Conservation (phyloP, 495 filamentous ascomycete genomes). For the Penicillium odoratum region DNA sequence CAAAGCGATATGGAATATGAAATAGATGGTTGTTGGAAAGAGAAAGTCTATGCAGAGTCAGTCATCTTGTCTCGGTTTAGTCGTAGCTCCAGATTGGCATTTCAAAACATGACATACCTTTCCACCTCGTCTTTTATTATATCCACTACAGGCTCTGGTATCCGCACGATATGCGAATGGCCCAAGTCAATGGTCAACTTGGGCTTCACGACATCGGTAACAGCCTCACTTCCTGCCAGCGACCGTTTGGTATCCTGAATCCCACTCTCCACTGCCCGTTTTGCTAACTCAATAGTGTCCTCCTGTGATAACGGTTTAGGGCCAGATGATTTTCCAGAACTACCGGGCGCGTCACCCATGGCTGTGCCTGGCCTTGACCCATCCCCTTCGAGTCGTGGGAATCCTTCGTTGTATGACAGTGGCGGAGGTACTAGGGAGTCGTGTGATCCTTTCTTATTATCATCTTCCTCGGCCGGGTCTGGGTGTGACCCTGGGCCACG, state of each 20-base stretch:
- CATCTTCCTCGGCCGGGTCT: slow-evolving; percentile 37
- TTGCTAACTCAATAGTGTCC: slow-evolving; percentile 57
- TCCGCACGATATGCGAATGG: slow-evolving; percentile 71
- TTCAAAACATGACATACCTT: slow-evolving; percentile 55
- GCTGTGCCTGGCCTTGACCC: slow-evolving; percentile 32
- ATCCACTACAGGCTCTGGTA: slow-evolving; percentile 88
- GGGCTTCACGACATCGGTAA: slow-evolving; percentile 67
- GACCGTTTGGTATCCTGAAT: slow-evolving; percentile 68
- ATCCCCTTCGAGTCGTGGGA: slow-evolving; percentile 34
- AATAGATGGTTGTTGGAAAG: slow-evolving; percentile 85
- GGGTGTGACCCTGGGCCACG: slow-evolving; percentile 36
- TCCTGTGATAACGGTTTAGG: slow-evolving; percentile 37
- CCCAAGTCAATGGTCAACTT: slow-evolving; percentile 89
- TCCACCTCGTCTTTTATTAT: slow-evolving; percentile 92
- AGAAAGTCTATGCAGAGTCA: slow-evolving; percentile 61
- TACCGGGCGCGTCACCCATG: slow-evolving; percentile 27
- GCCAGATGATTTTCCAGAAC: slow-evolving; percentile 23
- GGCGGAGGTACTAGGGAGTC: slow-evolving; percentile 27
- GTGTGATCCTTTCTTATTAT: slow-evolving; percentile 21
- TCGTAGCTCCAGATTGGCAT: neutral
- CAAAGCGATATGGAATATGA: slow-evolving; percentile 75
- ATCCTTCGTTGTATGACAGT: slow-evolving; percentile 30
- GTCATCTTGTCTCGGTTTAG: neutral
- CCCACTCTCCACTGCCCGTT: slow-evolving; percentile 65
- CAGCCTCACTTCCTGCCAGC: slow-evolving; percentile 64